Base-by-base conservation (phyloP, 371 early-diverging fungal genomes). In the Coemansia sp. region DNA sequence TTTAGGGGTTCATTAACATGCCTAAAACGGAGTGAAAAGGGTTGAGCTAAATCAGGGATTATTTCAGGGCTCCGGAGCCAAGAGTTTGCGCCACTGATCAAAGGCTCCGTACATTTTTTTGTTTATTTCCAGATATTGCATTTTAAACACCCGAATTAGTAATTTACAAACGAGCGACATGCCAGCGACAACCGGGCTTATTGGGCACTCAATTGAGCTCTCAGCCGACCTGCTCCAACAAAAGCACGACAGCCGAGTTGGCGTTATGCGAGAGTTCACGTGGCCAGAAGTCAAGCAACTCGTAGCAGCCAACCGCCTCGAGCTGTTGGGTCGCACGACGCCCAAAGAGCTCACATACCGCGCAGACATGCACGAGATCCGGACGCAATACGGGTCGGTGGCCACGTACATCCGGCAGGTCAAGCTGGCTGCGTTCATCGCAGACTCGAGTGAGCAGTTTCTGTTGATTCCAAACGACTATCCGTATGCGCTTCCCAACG, bases 391-490 rank as follows among this genome's bases (percentile, higher is more conserved):
- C 59, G 82, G 82, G 11, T 72, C 80, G 3, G 73, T 86, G 16
- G 79, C 77, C 13, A 68, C 74, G 42, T 86, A 72, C 37, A 64
- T 86, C 4, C 56, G 69, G 22, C 68, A 71, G 27, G 83, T 80
- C 39, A 84, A 84, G 50, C 77, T 86, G 0, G 64, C 74, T 8
- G 81, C 65, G 51, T 82, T 84, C 26, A 45, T 69, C 13, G 55
- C 52, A 0, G 63, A 55, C 24, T 53, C 60, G 21, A 64, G 48
- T 31, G 64, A 69, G 7, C 47, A 68, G 48, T 69, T 74, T 29
- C 72, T 85, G 57, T 63, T 86, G 48, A 71, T 86, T 7, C 82
- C 80, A 7, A 87, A 87, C 71, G 88, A 87, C 69, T 87, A 84
- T 66, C 87, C 87, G 21, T 87, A 87, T 61, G 83, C 86, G 11